Conservation (phyloP, 352 stramenopile species). For the Phytopythium mirpurense region DNA sequence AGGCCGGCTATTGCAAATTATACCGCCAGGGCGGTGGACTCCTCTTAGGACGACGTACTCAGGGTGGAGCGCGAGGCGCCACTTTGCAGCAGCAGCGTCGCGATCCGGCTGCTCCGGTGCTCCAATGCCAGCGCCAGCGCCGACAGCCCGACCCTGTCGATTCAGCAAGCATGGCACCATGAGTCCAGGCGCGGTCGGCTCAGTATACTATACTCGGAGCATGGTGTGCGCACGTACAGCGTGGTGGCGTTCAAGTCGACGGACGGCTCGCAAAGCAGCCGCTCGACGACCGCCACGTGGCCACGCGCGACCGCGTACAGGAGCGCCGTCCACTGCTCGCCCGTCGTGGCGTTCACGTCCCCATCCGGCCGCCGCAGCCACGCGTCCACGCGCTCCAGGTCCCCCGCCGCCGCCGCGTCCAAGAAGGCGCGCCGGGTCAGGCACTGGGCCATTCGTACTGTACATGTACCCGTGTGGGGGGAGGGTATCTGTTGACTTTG, state of each 20-base stretch:
- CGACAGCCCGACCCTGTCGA: constrained; percentile 39
- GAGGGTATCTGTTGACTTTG: background rate
- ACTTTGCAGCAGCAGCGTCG: constrained; percentile 30
- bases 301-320: constrained; percentile 54
- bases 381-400: constrained; percentile 28
- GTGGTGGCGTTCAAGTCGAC: constrained; percentile 58
- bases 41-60: constrained; percentile 9
- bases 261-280: constrained; percentile 26
- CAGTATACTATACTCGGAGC: too few relatives aligned
- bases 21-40: too few relatives aligned
- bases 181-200: too few relatives aligned
- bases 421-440: constrained; percentile 30
- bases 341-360: constrained; percentile 50
- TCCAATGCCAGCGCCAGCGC: constrained; percentile 49
- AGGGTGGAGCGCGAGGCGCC: constrained; percentile 54
- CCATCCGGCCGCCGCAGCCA: constrained; percentile 24
- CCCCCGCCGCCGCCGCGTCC: constrained; percentile 35
- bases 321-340: constrained; percentile 68
- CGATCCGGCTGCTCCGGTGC: constrained; percentile 37
- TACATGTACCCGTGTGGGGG: background rate
- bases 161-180: background rate
- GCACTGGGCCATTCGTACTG: background rate
- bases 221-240: constrained; percentile 25
- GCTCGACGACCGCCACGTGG: constrained; percentile 32
- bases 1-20: too few relatives aligned